Base-by-base conservation (phyloP, 495 filamentous ascomycete genomes). In the Platismatia glauca region DNA sequence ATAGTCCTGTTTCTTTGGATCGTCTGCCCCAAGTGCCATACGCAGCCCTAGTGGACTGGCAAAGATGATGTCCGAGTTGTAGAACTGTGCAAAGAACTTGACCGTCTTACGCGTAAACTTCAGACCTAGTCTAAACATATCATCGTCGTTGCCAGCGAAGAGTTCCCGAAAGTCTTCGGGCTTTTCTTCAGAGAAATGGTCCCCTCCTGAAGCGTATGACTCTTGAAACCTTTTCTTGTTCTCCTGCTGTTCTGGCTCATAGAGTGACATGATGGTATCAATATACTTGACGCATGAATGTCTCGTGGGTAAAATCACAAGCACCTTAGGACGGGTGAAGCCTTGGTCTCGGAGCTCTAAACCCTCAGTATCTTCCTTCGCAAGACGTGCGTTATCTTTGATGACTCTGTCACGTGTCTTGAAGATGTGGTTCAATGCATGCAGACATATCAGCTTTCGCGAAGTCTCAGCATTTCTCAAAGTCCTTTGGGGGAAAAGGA, bases 101-200 rank as follows among this genome's bases (percentile, higher is more conserved):
- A 97, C 78, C 0, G 92, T 94, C 74, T 95, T 96, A 50, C 94
- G 83, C 0, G 94, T 97, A 71, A 98, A 95, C 71, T 97, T 97
- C 62, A 98, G 67, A 34, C 93, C 94, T 1, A 97, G 73, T 24
- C 91, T 83, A 80, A 97, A 98, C 82, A 93, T 90, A 75, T 97
- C 94, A 67, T 97, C 93, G 70, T 96, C 90, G 73, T 95, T 97
- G 48, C 94, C 94, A 55, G 81, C 84, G 67, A 98, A 98, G 4
- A 98, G 80, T 57, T 95, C 94, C 16, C 81, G 81, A 75, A 96
- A 97, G 72, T 96, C 94, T 6, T 84, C 86, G 1, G 92, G 87
- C 72, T 91, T 91, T 72, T 88, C 82, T 43, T 82, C 78, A 55
- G 84, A 85, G 7, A 53, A 53, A 35, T 77, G 71, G n/a, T 84